A percentile compares a stretch with the other conserved stretches of the same genome.
phyloP scores from a whole-genome alignment of 257 asterid genomes.

The Striga asiatica region DNA sequence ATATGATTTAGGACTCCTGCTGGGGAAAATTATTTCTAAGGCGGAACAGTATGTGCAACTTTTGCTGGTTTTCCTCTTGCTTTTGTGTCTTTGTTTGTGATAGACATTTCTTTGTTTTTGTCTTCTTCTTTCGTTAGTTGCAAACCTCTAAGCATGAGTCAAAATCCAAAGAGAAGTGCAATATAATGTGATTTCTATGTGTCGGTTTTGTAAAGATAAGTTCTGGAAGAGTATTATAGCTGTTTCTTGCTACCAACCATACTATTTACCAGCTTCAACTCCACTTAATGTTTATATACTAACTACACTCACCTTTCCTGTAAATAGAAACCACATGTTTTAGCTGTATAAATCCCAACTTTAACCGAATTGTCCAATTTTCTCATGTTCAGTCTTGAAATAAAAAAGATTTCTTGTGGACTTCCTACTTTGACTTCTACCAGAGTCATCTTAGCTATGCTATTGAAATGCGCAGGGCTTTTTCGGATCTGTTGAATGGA shows the following conservation, averaged over 20 bases:
- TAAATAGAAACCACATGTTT: constrained; percentile 13
- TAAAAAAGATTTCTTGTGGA: not conserved
- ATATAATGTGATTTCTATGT: constrained; percentile 39
- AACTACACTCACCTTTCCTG: constrained; percentile 8
- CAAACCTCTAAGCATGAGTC: constrained; percentile 47
- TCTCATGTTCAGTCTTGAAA: not conserved
- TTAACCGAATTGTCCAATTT: not conserved
- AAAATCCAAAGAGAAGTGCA: constrained; percentile 66
- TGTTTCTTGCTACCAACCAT: not conserved
- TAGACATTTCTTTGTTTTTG: not conserved
- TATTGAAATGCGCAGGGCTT: not conserved
- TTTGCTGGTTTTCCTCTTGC: not conserved
- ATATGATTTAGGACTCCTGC: not conserved
- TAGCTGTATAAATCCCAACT: not conserved
- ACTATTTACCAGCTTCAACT: not conserved
- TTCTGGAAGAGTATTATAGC: constrained; percentile 5
- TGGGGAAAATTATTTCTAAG: not conserved
- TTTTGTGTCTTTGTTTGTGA: not conserved
- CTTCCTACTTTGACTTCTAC: not conserved
- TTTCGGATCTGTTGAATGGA: no score
- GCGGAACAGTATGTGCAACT: not conserved
- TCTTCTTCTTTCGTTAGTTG: not conserved
- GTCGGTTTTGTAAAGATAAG: not conserved
- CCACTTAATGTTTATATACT: constrained; percentile 5
- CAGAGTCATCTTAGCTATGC: not conserved